Base-by-base conservation (phyloP, 2,329 filamentous ascomycete genomes). In the Penicillium sp. region DNA sequence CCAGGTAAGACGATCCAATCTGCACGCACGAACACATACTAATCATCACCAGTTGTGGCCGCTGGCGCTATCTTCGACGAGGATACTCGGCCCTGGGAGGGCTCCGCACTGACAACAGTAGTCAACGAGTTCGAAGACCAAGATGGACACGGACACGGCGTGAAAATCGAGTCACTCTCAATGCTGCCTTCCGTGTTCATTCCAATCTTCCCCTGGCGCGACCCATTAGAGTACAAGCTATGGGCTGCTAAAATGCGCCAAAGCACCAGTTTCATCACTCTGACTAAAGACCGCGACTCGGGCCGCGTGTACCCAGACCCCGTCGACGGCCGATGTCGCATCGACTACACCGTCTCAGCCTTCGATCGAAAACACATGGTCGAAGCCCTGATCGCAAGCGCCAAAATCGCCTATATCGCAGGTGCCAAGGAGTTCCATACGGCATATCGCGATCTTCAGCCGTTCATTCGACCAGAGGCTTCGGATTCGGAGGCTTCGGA, bases 381-480 rank as follows among this genome's bases (percentile, higher is more conserved):
- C 16, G 85, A 91, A 68, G 91, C 90, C 8, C 65, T 91, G 6
- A 70, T 92, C 46, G 89, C 85, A 2, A 77, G 88, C 2, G 86
- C 88, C 32, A 91, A 92, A 70, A 86, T 96, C 39, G 84, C 87
- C 58, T 93, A 92, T 70, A 83, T 91, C 43, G 81, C 85, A 39
- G 91, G 92, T 22, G 93, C 92, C 0, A 80, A 77, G n/a, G 91
- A 96, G 73, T 92, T 97, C 67, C 84, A 87, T 67, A 79, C 86
- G 0, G 77, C 80, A 3, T 79, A 90, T 18, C 81, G 84, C 0
- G 85, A 84, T 9, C 71, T 91, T 34, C 77, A 81, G 31, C 81
- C 86, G 0, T 97, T 92, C 68, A 70, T 82, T 29, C 81, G 84
- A 11, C 64, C 71, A 6, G 61, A 63, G 4, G 52, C 57, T 10